Percentiles rank a stretch among this genome's conserved stretches.
phyloP scores from a whole-genome alignment of 768 basidiomycete genomes.

The Hypholoma sublateritium region DNA sequence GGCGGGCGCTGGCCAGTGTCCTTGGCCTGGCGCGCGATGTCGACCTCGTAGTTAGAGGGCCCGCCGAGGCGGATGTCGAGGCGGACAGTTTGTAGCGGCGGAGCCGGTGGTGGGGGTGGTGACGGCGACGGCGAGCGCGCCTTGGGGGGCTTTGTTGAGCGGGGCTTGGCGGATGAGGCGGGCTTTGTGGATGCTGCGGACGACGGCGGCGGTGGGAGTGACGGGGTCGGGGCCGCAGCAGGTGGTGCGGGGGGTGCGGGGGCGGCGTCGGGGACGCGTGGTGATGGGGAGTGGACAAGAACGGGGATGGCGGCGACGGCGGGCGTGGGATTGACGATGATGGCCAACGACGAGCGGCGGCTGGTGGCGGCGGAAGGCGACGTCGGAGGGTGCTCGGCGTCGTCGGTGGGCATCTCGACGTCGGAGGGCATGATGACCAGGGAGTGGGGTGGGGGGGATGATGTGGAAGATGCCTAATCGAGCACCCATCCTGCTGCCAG shows the following conservation, averaged over 20 bases:
- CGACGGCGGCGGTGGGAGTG: slow-evolving; percentile 15
- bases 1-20: slow-evolving; percentile 63
- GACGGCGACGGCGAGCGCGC: slow-evolving; percentile 46
- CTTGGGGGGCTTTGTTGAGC: slow-evolving; percentile 28
- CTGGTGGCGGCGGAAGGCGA: slow-evolving; percentile 13
- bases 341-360: not conserved
- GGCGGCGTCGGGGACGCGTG: too few species aligned
- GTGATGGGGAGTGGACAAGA: too few species aligned
- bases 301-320: not conserved
- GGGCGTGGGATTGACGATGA: slow-evolving; percentile 10
- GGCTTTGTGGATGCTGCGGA: slow-evolving; percentile 33
- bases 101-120: slow-evolving; percentile 55
- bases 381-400: slow-evolving; percentile 16
- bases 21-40: slow-evolving; percentile 57
- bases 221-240: not conserved
- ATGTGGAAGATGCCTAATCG: slow-evolving; percentile 25
- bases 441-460: too few species aligned
- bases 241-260: too few species aligned
- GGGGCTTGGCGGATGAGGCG: slow-evolving; percentile 24
- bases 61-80: slow-evolving; percentile 72
- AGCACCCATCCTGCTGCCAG: slow-evolving; percentile 13
- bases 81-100: slow-evolving; percentile 62
- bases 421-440: slow-evolving; percentile 13
- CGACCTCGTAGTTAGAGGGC: slow-evolving; percentile 73
- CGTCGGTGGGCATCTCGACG: slow-evolving; percentile 17